Base-by-base conservation (phyloP, 2,329 filamentous ascomycete genomes). In the Trichophaea hybrida region DNA sequence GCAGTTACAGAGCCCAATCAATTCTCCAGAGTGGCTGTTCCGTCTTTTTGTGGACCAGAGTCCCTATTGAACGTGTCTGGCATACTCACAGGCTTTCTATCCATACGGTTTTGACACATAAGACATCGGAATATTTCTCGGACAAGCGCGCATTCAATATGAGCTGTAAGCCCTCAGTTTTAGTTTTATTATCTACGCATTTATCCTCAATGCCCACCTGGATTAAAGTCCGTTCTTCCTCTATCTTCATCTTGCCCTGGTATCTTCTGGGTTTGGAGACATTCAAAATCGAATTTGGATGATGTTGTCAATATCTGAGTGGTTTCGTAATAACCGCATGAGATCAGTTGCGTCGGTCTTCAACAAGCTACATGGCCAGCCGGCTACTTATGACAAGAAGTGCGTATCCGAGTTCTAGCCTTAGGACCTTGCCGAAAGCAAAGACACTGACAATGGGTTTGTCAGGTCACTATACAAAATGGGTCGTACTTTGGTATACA, bases 321-420 rank as follows among this genome's bases (percentile, higher is more conserved):
- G 17, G 17, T 31, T 60, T 51, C 48, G 34, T 24, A 37, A 32
- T 58, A 53, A 53, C 32, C 7, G 2, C 34, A 13, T 53, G 24
- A 43, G 32, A 43, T 24, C 51, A 66, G 63, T 66, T 52, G 46
- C 63, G 24, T 62, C 64, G 6, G 63, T 65, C 37, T 60, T 69
- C 50, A 68, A 62, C 55, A 67, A 63, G 58, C 58, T 69, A 44
- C 59, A 65, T 44, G 67, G 66, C 24, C 67, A 69, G 57, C 67
- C 67, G 31, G 51, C 66, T 57, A 96, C 88, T 76, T 98, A 98
- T 77, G 93, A 97, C 73, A 95, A 94, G 76, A 98, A 98, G 88
- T 94, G 76, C 70, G 77, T 70, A 67, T 51, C 31, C 15, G 48
- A 51, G 48, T 43, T 43, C 48, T 32, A 51, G n/a, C 48, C 31